Evolutionary conservation across 2,329 filamentous ascomycete species (phyloP).

Genomic region (Aureobasidium pullulans): DNA sequence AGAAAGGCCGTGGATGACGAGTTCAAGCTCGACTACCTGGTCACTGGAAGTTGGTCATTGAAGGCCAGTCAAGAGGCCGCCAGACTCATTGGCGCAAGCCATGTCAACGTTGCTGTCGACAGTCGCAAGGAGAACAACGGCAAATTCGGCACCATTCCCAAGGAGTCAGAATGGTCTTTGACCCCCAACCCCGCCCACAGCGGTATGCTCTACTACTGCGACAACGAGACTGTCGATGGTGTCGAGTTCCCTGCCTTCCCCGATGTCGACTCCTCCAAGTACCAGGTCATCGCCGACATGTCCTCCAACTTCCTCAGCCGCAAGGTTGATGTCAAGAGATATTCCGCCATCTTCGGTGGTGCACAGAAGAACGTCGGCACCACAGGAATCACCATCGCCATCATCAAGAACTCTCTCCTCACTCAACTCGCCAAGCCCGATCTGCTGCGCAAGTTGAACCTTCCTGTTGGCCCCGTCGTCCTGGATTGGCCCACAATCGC

Average conservation of each 20-base stretch:
- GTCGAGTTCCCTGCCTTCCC: constrained; percentile 81
- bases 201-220: constrained; percentile 79
- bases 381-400: constrained; percentile 77
- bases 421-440: constrained; percentile 58
- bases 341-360: constrained; percentile 77
- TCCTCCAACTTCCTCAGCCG: constrained; percentile 86
- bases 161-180: constrained; percentile 68
- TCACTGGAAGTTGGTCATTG: constrained; percentile 84
- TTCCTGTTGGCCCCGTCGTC: constrained; percentile 73
- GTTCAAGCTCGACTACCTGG: constrained; percentile 71
- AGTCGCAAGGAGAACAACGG: constrained; percentile 55
- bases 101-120: constrained; percentile 75
- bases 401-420: constrained; percentile 75
- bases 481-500: constrained; percentile 77
- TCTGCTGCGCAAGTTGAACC: constrained; percentile 63
- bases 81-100: constrained; percentile 66
- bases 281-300: constrained; percentile 84
- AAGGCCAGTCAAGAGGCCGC: constrained; percentile 82
- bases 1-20: constrained; percentile 47
- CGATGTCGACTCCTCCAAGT: constrained; percentile 51
- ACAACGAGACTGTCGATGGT: constrained; percentile 91
- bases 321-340: constrained; percentile 68
- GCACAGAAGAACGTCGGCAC: constrained; percentile 91
- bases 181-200: constrained; percentile 52
- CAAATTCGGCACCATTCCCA: constrained; percentile 80